phyloP scores from a whole-genome alignment of 2,329 filamentous ascomycete genomes.

The Fusarium coffeatum region DNA sequence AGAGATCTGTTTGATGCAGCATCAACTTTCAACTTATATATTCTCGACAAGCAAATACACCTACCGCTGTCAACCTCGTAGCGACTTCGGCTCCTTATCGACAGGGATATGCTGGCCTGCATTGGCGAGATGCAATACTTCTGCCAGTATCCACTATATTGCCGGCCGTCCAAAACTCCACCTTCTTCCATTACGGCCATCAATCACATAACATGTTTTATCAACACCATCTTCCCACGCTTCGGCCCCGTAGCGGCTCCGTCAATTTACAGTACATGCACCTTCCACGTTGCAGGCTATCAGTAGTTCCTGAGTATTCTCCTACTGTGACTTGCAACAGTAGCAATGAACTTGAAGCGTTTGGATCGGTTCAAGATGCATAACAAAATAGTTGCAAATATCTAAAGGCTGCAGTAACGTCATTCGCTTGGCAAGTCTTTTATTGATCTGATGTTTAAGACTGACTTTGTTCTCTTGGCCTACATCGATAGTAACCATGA shows the following conservation, averaged over 20 bases:
- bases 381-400: background rate
- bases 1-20: background rate
- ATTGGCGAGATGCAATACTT: constrained; percentile 22
- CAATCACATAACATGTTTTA: constrained; percentile 45
- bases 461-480: constrained; percentile 22
- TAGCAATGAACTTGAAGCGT: background rate
- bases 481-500: constrained; percentile 18
- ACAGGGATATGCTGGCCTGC: constrained; percentile 17
- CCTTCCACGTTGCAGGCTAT: background rate
- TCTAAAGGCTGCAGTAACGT: background rate
- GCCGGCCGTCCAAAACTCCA: constrained; percentile 10
- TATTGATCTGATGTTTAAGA: constrained; percentile 15
- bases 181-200: constrained; percentile 29
- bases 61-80: background rate
- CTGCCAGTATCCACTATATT: constrained; percentile 13
- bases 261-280: background rate
- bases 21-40: background rate
- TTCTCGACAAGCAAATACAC: background rate
- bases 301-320: background rate
- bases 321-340: background rate
- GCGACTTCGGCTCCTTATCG: constrained; percentile 17
- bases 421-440: constrained; percentile 1
- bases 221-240: constrained; percentile 17
- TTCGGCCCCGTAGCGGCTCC: constrained; percentile 35
- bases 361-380: background rate